Conservation (phyloP, 768 basidiomycete genomes). For the Saitozyma sp. region DNA sequence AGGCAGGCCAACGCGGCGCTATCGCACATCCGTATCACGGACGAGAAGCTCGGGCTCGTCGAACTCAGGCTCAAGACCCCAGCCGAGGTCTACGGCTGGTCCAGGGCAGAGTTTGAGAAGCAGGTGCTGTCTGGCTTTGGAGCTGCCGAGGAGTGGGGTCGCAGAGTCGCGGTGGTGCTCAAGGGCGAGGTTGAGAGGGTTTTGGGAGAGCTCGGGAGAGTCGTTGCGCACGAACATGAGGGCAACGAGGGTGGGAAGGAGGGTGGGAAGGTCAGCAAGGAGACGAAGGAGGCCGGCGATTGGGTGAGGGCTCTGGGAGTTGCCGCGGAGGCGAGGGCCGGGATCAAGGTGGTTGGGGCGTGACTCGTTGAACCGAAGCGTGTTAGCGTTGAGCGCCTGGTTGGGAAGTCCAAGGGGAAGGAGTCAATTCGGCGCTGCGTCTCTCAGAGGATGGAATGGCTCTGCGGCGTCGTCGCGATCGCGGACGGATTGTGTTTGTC, state of each 20-base stretch:
- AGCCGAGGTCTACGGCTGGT: slow-evolving; percentile 43
- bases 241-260: slow-evolving; percentile 5
- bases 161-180: slow-evolving; percentile 38
- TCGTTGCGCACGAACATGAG: not conserved
- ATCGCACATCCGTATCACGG: slow-evolving; percentile 1
- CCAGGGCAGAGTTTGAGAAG: slow-evolving; percentile 44
- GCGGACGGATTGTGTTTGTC: no score
- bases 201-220: slow-evolving; percentile 16
- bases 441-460: no score
- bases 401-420: no score
- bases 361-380: not conserved
- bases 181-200: slow-evolving; percentile 48
- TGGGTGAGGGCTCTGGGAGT: slow-evolving; percentile 42
- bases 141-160: slow-evolving; percentile 47
- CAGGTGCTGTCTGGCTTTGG: slow-evolving; percentile 47
- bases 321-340: slow-evolving; percentile 35
- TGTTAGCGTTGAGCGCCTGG: no score
- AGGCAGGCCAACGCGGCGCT: slow-evolving; percentile 37
- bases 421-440: no score
- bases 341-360: slow-evolving; percentile 14
- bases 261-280: not conserved
- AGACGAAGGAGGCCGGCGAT: slow-evolving; percentile 28
- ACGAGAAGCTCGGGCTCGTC: slow-evolving; percentile 6
- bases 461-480: no score
- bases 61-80: slow-evolving; percentile 14